These are phyloP conservation scores for Zymoseptoria brevis DNA, from an alignment of 2,329 filamentous ascomycete genomes.

Conservation along the genomic window DNA sequence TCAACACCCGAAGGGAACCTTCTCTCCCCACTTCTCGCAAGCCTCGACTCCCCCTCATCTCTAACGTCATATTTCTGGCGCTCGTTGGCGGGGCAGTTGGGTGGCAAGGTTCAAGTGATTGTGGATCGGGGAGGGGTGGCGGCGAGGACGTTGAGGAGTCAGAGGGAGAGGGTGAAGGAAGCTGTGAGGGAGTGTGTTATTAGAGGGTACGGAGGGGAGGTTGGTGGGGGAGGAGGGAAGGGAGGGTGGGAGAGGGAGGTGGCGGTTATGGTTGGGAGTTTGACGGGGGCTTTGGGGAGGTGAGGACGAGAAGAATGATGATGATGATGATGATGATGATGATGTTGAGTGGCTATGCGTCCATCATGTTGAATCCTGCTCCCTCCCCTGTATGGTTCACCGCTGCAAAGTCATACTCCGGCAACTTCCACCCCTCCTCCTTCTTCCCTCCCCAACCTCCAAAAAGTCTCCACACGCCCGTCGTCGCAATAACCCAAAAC, in stretches of 20 bases:
- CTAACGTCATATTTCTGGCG: slow-evolving; percentile 92
- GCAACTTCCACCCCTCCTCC: not conserved
- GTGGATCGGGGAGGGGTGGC: slow-evolving; percentile 73
- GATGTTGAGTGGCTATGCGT: no score
- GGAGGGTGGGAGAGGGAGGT: slow-evolving; percentile 76
- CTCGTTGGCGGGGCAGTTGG: slow-evolving; percentile 69
- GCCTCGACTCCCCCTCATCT: slow-evolving; percentile 62
- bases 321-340: no score
- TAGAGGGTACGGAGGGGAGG: slow-evolving; percentile 45
- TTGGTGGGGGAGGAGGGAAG: slow-evolving; percentile 22
- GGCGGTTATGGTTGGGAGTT: slow-evolving; percentile 86
- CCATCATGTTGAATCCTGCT: not conserved
- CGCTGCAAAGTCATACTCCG: not conserved
- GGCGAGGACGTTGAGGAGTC: slow-evolving; percentile 69
- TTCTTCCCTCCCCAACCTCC: not conserved
- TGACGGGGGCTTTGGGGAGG: slow-evolving; percentile 50
- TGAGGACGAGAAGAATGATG: slow-evolving; percentile 1
- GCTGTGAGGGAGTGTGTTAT: slow-evolving; percentile 77
- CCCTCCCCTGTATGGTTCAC: not conserved
- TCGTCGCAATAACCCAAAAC: slow-evolving; percentile 14
- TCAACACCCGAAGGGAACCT: slow-evolving; percentile 41
- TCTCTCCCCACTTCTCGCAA: slow-evolving; percentile 59
- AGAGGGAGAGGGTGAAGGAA: slow-evolving; percentile 65
- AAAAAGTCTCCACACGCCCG: slow-evolving; percentile 7
- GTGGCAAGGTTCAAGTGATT: slow-evolving; percentile 74